phyloP scores from a whole-genome alignment of 2,329 filamentous ascomycete species.

The Claviceps pazoutovae region DNA sequence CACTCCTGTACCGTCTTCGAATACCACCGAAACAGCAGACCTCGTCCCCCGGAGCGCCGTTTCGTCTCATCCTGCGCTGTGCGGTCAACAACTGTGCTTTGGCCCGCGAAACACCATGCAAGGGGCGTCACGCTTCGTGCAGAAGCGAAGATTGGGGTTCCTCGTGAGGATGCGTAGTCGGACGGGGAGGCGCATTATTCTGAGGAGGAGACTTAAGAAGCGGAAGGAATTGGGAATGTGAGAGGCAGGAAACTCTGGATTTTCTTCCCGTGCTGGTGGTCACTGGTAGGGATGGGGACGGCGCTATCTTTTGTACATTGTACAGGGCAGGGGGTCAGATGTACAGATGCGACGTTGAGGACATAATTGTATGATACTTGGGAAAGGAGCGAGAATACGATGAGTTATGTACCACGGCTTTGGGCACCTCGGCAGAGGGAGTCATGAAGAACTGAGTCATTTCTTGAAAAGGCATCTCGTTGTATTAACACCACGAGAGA shows the following conservation, averaged over 20 bases:
- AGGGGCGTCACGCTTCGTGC: slow-evolving; percentile 36
- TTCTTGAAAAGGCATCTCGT: no score
- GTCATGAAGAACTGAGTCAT: no score
- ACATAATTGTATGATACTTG: no score
- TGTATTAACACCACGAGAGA: no score
- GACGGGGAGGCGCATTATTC: slow-evolving; percentile 38
- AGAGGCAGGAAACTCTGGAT: background rate
- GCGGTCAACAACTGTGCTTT: slow-evolving; percentile 39
- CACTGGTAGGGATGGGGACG: background rate
- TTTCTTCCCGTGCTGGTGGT: background rate
- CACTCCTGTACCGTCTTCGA: slow-evolving; percentile 13
- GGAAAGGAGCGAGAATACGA: no score
- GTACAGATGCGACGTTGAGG: no score
- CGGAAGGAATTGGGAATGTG: slow-evolving; percentile 27
- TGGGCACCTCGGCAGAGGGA: no score
- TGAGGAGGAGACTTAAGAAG: slow-evolving; percentile 38
- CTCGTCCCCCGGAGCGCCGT: slow-evolving; percentile 30
- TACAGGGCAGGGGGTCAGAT: no score
- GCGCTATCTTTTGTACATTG: no score
- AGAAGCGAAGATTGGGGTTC: slow-evolving; percentile 47
- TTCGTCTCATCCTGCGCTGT: slow-evolving; percentile 38
- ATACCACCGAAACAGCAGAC: slow-evolving; percentile 21
- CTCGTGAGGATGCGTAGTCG: slow-evolving; percentile 34
- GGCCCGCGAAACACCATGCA: slow-evolving; percentile 46
- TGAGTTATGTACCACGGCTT: no score